Conservation (phyloP, 768 basidiomycete genomes). For the Phlebiopsis flavidoalba region DNA sequence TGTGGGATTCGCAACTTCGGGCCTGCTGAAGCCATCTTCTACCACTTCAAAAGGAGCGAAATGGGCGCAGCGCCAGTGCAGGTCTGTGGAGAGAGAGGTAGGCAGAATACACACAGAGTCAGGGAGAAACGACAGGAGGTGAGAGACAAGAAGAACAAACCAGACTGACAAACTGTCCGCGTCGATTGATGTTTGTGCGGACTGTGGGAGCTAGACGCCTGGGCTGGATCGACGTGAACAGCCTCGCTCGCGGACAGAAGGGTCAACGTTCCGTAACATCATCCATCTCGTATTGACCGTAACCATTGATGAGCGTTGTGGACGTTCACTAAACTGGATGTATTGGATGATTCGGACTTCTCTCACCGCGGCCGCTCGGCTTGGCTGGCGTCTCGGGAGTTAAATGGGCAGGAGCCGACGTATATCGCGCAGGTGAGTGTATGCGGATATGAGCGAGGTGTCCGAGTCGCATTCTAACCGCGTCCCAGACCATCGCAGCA, state of each 20-base stretch:
- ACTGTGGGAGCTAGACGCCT: neutral
- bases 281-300: neutral
- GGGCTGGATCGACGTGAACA: neutral
- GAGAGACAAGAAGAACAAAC: neutral
- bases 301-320: neutral
- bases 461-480: too few relatives aligned
- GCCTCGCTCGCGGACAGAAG: neutral
- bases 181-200: neutral
- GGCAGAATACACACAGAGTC: neutral
- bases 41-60: constrained; percentile 9
- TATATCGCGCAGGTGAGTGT: too few relatives aligned
- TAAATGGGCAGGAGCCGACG: too few relatives aligned
- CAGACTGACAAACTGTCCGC: neutral
- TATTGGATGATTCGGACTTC: too few relatives aligned
- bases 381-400: too few relatives aligned
- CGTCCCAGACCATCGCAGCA: too few relatives aligned
- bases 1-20: constrained; percentile 3
- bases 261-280: neutral
- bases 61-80: constrained; percentile 2
- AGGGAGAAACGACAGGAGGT: neutral
- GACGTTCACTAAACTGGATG: too few relatives aligned
- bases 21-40: constrained; percentile 6
- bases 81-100: neutral
- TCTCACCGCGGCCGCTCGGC: too few relatives aligned
- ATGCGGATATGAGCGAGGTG: too few relatives aligned